These are phyloP conservation scores for Sequoiadendron giganteum DNA, from an alignment of 75 land plant species.

Conservation along the genomic window DNA sequence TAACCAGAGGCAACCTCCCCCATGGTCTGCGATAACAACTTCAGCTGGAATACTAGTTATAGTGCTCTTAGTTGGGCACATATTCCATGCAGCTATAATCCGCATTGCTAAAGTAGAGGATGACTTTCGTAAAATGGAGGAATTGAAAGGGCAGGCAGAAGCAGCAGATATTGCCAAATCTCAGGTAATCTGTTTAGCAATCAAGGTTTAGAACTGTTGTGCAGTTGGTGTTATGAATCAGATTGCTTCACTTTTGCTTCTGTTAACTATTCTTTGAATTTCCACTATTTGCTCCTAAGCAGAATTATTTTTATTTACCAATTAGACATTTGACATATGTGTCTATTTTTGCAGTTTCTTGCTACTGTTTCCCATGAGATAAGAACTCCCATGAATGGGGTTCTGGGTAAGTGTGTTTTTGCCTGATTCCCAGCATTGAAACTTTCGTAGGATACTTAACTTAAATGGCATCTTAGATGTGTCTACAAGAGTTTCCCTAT, in stretches of 20 bases:
- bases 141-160: conserved; percentile 77
- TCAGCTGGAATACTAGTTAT: conserved; percentile 60
- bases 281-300: not conserved
- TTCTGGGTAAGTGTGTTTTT: conserved; percentile 56
- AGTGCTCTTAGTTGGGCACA: conserved; percentile 62
- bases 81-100: conserved; percentile 59
- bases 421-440: not conserved
- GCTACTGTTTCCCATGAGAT: conserved; percentile 99
- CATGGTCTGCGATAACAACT: conserved; percentile 65
- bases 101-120: conserved; percentile 83
- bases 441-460: not conserved
- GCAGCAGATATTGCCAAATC: conserved; percentile 94
- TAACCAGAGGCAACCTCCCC: conserved; percentile 40
- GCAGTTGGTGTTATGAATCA: not conserved
- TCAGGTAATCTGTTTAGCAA: conserved; percentile 43
- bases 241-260: not conserved
- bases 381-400: conserved; percentile 97
- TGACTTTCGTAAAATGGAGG: conserved; percentile 76
- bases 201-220: not conserved
- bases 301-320: not conserved
- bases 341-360: conserved; percentile 65
- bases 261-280: not conserved
- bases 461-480: not conserved
- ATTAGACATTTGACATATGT: not conserved
- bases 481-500: not conserved